Percentiles rank a stretch among this genome's conserved stretches.
Evolutionary conservation across 306 rosid genomes (phyloP).

Genomic region (Oxytropis ochrocephala): DNA sequence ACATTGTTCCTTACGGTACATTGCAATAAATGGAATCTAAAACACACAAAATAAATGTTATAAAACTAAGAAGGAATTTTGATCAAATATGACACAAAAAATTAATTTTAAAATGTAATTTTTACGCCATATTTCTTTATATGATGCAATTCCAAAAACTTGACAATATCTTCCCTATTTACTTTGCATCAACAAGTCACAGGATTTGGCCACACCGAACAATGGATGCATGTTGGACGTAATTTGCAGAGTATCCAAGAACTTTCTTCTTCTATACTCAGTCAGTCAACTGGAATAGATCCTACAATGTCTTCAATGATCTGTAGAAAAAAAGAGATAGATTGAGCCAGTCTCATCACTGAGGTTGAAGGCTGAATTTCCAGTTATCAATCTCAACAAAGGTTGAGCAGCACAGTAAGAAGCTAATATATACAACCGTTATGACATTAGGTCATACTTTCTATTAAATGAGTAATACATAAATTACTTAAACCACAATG

Average conservation of each 20-base stretch:
- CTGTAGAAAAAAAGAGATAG: constrained; percentile 13
- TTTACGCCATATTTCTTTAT: constrained; percentile 38
- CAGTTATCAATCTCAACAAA: too few species aligned
- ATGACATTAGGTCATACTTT: too few species aligned
- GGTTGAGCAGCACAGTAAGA: too few species aligned
- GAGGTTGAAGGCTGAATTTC: too few species aligned
- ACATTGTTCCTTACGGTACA: constrained; percentile 10
- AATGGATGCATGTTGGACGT: constrained; percentile 19
- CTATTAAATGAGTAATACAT: too few species aligned
- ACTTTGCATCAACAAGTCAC: constrained; percentile 7
- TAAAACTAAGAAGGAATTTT: neutral
- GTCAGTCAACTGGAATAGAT: constrained; percentile 22
- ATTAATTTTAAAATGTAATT: neutral
- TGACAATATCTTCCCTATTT: constrained; percentile 28
- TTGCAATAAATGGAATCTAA: constrained; percentile 33
- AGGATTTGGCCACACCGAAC: constrained; percentile 24
- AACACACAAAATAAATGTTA: neutral
- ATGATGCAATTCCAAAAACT: constrained; percentile 42
- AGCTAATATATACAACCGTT: too few species aligned
- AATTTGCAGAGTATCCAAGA: constrained; percentile 37
- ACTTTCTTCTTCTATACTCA: constrained; percentile 38
- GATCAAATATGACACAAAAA: neutral
- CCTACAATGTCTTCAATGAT: constrained; percentile 33
- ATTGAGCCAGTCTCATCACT: too few species aligned
- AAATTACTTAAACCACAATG: too few species aligned